Evolutionary conservation across 2,329 filamentous ascomycete species (phyloP), one percentile per base, ranked within the genome.

Genomic region (Penicillium paneum): DNA sequence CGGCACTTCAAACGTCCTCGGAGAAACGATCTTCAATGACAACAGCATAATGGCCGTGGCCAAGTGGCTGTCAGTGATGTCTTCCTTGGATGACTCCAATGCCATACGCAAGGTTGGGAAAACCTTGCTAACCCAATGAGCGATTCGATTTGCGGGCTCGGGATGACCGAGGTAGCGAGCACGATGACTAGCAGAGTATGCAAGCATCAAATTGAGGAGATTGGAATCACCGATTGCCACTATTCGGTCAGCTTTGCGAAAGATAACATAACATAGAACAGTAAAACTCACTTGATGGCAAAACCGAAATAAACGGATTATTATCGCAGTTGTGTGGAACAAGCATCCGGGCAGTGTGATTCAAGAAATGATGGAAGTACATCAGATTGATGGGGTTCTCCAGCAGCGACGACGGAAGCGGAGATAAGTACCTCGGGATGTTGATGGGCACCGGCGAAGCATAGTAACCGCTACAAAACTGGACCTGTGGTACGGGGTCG

Each of bases 31-130:
- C 66, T 94, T 89, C 19, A 94, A 78, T 1, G 89, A 92, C 0
- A 89, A 84, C 42, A 95, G 81, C 88, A 94, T 91, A 58, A 95
- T 91, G 8, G 90, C 88, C 0, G 89, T 90, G 0, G 90, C 89
- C 3, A 95, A 78, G 51, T 88, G 89, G 15, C 84, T 83, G 61
- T 91, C 86, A 0, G 88, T 87, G 11, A 91, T 84, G 38, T 84
- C 82, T 57, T 82, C 79, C 36, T 79, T 78, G 0, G 81, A 79
- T 50, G 85, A 81, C 55, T 81, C 79, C 21, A 94, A 78, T 1
- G 88, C 85, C 56, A 82, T 74, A 28, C 89, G 83, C 19, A 95
- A 79, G 15, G 84, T 83, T 0, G 88, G 88, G 50, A 78, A 78
- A 2, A 78, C 88, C 62, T 90, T 84, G 65, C 88, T 81, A 26